phyloP scores from a whole-genome alignment of 2,329 filamentous ascomycete genomes.

The Colletotrichum lini region DNA sequence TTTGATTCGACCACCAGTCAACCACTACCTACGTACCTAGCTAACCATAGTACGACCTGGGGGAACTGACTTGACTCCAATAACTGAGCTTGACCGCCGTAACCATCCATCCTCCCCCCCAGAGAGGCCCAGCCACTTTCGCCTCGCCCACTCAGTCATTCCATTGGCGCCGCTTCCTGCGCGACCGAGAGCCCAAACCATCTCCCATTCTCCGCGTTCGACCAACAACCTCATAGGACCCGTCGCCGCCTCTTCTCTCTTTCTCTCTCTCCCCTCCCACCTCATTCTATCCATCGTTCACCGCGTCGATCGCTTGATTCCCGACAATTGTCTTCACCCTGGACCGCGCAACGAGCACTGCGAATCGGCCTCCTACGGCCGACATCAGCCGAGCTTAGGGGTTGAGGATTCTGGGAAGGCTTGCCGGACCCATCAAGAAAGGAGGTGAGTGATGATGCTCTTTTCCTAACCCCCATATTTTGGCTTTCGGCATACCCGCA shows the following conservation, averaged over 20 bases:
- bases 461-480: constrained; percentile 6
- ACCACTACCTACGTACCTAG: not conserved
- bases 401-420: constrained; percentile 46
- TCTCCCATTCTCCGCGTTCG: constrained; percentile 41
- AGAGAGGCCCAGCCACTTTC: constrained; percentile 35
- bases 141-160: constrained; percentile 40
- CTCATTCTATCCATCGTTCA: constrained; percentile 39
- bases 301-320: constrained; percentile 33
- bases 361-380: constrained; percentile 47
- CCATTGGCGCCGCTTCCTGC: constrained; percentile 42
- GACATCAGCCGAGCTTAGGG: constrained; percentile 47
- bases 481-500: not conserved
- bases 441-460: constrained; percentile 40
- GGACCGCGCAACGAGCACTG: constrained; percentile 39
- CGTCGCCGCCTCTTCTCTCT: constrained; percentile 26
- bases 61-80: constrained; percentile 18
- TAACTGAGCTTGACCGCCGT: constrained; percentile 16
- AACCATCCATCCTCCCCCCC: constrained; percentile 19
- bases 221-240: constrained; percentile 37
- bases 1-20: constrained; percentile 34
- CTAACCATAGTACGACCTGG: not conserved
- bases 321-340: constrained; percentile 33
- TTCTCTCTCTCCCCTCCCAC: not conserved
- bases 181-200: constrained; percentile 43
- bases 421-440: constrained; percentile 40